Evolutionary conservation across 805 yeast species (phyloP).

Genomic region (Yarrowia bubula): DNA sequence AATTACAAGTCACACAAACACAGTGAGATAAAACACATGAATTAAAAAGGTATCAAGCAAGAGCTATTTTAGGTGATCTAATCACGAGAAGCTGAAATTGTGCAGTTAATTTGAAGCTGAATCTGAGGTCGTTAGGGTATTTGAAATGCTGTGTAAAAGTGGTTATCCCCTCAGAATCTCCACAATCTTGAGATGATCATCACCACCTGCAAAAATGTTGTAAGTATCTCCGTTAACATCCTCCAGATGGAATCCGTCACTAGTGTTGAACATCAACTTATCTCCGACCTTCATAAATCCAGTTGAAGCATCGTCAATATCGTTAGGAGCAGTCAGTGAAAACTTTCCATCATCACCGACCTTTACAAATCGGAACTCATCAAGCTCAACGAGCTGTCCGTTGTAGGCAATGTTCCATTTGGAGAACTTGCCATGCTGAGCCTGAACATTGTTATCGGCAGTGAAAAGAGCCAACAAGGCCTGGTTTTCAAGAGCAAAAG

Average conservation of each 20-base stretch:
- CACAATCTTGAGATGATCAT: not conserved
- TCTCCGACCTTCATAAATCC: conserved; percentile 9
- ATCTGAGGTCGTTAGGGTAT: no score
- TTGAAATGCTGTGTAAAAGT: no score
- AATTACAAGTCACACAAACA: no score
- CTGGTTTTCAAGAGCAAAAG: not conserved
- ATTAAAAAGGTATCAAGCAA: no score
- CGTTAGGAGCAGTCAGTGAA: not conserved
- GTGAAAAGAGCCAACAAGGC: not conserved
- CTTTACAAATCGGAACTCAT: not conserved
- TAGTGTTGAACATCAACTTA: not conserved
- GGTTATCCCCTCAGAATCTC: not conserved
- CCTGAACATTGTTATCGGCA: not conserved
- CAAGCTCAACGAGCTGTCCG: not conserved
- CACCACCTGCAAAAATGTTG: not conserved
- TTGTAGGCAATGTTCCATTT: not conserved
- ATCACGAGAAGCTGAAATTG: no score
- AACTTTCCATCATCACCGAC: not conserved
- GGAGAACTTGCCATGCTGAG: not conserved
- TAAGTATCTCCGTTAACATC: not conserved
- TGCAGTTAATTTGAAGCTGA: no score
- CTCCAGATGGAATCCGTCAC: conserved; percentile 1
- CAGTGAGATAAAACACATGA: no score
- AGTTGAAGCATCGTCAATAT: not conserved
- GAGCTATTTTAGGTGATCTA: no score